phyloP scores from a whole-genome alignment of 768 basidiomycete genomes.

The Gloeostereum incarnatum region DNA sequence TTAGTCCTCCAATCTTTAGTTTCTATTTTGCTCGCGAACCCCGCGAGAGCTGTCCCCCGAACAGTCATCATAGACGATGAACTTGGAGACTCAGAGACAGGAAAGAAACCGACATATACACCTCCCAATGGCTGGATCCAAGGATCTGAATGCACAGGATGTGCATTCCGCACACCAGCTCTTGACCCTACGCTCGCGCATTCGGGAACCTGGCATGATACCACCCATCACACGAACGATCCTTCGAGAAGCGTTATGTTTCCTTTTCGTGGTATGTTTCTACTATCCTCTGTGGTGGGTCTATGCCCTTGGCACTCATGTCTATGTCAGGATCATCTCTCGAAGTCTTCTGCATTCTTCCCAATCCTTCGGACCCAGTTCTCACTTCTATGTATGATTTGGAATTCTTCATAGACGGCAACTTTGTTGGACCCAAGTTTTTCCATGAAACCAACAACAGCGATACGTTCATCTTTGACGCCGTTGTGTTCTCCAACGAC shows the following conservation, averaged over 20 bases:
- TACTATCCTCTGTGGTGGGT: too few relatives aligned
- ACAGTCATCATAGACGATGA: conserved; percentile 5
- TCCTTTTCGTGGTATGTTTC: conserved; percentile 2
- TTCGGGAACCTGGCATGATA: conserved; percentile 4
- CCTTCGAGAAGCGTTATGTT: not conserved
- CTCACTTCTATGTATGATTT: conserved; percentile 5
- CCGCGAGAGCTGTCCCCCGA: too few relatives aligned
- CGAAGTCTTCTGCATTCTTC: conserved; percentile 5
- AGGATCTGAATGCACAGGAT: conserved; percentile 1
- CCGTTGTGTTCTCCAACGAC: not conserved
- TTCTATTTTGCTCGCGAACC: too few relatives aligned
- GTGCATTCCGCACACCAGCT: conserved; percentile 4
- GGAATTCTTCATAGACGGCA: conserved; percentile 2
- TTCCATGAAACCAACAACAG: not conserved
- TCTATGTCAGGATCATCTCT: conserved; percentile 1
- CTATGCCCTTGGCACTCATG: too few relatives aligned
- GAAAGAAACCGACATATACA: not conserved
- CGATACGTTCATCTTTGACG: conserved; percentile 1
- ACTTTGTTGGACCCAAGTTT: not conserved
- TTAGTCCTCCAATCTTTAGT: too few relatives aligned
- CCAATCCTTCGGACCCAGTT: conserved; percentile 4
- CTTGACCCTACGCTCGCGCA: not conserved
- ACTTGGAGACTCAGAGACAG: conserved; percentile 1
- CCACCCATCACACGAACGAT: conserved; percentile 4
- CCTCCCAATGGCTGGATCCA: conserved; percentile 2